Base-by-base conservation (phyloP, 768 basidiomycete species). In the Leccinum ochraceum region DNA sequence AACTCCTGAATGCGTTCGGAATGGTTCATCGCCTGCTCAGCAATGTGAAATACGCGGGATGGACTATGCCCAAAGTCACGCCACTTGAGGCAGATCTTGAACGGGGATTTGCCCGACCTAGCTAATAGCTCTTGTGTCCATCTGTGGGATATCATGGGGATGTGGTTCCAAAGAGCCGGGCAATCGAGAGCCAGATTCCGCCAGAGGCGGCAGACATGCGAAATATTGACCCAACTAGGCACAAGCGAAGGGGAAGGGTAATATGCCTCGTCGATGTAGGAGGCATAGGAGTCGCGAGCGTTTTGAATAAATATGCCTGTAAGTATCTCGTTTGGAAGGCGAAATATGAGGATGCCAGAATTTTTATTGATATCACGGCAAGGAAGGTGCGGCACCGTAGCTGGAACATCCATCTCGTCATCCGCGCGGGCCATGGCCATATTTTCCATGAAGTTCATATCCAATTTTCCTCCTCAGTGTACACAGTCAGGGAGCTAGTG, bases 1-100 rank as follows among this genome's bases (percentile, higher is more conserved):
- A 36, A 26, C 17, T 61, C 57, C 20, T 59, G 39, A 13, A 61
- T 30, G 11, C 52, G 60, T 17, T 53, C 57, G 6, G 28, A 16
- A n/a, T 61, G 57, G 7, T 30, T 8, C 57, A 34, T 22, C 1
- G 49, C 32, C 30, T 53, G 28, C 4, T 58, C 42, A 13, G 58
- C 16, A 4, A 52, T 20, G 37, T 4, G 32, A 2, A 26, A 32
- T n/a, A 32, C 26, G 5, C 24, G n/a, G 16, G 10, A 7, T 13
- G 30, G 17, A 16, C 14, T 11, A 17, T 53, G 10, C 16, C 28
- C 52, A 10, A 20, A n/a, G 42, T 20, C 13, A 6, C 17, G 6
- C 9, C 10, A 3, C 20, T 16, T 6, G 2, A 48, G 8, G 26
- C n/a, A 16, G 14, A 56, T 46, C n/a, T 48, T 56, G 28, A 56